Conservation (phyloP, 2,329 filamentous ascomycete species). For the Cytospora piceicola region DNA sequence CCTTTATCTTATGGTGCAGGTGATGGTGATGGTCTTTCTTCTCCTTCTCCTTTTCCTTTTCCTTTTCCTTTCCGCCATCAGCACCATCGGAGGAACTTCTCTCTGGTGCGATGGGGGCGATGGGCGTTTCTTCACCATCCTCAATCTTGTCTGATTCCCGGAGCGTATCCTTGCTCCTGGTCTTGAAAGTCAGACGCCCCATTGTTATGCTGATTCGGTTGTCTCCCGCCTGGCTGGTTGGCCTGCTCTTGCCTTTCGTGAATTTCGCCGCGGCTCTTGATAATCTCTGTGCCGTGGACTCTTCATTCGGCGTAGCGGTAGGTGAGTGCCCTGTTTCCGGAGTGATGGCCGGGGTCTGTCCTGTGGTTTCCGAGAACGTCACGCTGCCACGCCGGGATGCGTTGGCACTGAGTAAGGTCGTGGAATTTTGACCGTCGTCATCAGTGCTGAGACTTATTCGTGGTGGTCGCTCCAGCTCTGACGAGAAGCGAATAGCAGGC, state of each 20-base stretch:
- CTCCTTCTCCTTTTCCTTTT: conserved; percentile 14
- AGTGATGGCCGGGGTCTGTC: conserved; percentile 24
- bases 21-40: conserved; percentile 37
- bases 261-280: conserved; percentile 63
- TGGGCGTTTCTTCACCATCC: conserved; percentile 29
- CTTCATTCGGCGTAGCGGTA: conserved; percentile 54
- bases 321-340: conserved; percentile 43
- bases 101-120: conserved; percentile 24
- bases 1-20: conserved; percentile 41
- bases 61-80: conserved; percentile 33
- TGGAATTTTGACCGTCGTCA: conserved; percentile 43
- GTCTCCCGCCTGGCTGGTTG: conserved; percentile 62
- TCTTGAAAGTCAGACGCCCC: conserved; percentile 56
- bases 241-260: conserved; percentile 55
- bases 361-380: conserved; percentile 49
- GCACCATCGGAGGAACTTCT: conserved; percentile 25
- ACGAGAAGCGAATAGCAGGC: conserved; percentile 59
- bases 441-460: conserved; percentile 54
- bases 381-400: conserved; percentile 56
- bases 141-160: conserved; percentile 36
- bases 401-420: conserved; percentile 37
- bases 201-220: conserved; percentile 61
- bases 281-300: conserved; percentile 56
- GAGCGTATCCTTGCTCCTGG: conserved; percentile 56
- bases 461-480: conserved; percentile 54